Conservation (phyloP, 257 asterid species). For the Lavandula angustifolia region DNA sequence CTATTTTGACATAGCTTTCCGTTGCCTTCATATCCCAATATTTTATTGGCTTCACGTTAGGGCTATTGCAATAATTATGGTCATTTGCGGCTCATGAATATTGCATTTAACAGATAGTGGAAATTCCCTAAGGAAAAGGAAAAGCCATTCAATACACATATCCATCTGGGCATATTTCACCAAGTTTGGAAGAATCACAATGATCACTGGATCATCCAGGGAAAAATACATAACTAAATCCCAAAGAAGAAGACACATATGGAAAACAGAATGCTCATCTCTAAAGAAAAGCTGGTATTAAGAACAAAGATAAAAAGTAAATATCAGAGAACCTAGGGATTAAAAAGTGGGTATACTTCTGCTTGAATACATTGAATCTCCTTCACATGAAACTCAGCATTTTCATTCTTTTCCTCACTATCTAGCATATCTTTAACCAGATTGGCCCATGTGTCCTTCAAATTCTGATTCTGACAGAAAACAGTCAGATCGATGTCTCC, state of each 20-base stretch:
- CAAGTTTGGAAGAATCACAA: slow-evolving; percentile 1
- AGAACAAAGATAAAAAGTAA: neutral
- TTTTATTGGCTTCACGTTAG: neutral
- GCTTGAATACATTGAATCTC: slow-evolving; percentile 96
- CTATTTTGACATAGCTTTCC: neutral
- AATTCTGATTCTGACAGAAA: slow-evolving; percentile 60
- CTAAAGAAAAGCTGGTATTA: neutral
- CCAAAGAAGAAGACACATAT: neutral
- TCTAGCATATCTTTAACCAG: slow-evolving; percentile 76
- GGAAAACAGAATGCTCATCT: neutral
- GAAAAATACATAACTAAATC: slow-evolving; percentile 3
- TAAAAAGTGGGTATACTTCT: slow-evolving; percentile 51
- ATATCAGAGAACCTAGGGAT: neutral
- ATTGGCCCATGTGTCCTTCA: slow-evolving; percentile 80
- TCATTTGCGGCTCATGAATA: slow-evolving; percentile 26
- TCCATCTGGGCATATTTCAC: slow-evolving; percentile 4
- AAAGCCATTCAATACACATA: neutral
- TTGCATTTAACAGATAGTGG: slow-evolving; percentile 5
- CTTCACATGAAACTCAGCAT: slow-evolving; percentile 85
- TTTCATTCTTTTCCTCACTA: slow-evolving; percentile 75
- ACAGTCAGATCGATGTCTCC: slow-evolving; percentile 93
- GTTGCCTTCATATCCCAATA: slow-evolving; percentile 15
- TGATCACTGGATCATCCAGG: slow-evolving; percentile 9
- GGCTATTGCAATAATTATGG: slow-evolving; percentile 1
- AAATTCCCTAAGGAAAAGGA: slow-evolving; percentile 10